phyloP scores from a whole-genome alignment of 1,284 basidiomycete genomes.

The Puccinia hordei region DNA sequence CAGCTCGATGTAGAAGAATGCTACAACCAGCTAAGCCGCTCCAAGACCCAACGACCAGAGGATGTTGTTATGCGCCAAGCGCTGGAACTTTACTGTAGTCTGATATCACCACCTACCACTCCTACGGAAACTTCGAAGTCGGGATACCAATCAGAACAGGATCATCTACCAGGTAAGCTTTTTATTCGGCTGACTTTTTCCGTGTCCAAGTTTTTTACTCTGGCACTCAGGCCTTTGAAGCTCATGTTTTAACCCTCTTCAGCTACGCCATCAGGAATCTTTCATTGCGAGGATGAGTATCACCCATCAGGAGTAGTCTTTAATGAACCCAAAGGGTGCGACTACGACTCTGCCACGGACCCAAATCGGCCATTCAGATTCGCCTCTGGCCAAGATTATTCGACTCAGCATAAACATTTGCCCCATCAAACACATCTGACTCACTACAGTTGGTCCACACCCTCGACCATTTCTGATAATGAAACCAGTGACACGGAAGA shows the following conservation, averaged over 20 bases:
- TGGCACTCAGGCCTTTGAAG: neutral
- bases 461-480: conserved; percentile 2
- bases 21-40: conserved; percentile 15
- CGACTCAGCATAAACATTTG: neutral
- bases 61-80: conserved; percentile 46
- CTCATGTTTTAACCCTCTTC: neutral
- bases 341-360: neutral
- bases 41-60: conserved; percentile 10
- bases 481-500: conserved; percentile 23
- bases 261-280: neutral
- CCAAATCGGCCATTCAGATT: neutral
- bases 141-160: neutral
- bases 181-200: neutral
- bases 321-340: neutral
- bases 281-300: neutral
- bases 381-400: neutral
- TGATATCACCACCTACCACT: conserved; percentile 22
- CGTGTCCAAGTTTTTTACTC: neutral
- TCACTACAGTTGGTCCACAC: conserved; percentile 9
- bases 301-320: neutral
- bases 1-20: conserved; percentile 36
- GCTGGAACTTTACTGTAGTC: conserved; percentile 47
- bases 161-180: neutral
- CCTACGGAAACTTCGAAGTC: neutral
- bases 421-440: neutral